A percentile compares a stretch with the other conserved stretches of the same genome.
Evolutionary conservation across 805 yeast species (phyloP).

Genomic region (Ogataea salicorniae): DNA sequence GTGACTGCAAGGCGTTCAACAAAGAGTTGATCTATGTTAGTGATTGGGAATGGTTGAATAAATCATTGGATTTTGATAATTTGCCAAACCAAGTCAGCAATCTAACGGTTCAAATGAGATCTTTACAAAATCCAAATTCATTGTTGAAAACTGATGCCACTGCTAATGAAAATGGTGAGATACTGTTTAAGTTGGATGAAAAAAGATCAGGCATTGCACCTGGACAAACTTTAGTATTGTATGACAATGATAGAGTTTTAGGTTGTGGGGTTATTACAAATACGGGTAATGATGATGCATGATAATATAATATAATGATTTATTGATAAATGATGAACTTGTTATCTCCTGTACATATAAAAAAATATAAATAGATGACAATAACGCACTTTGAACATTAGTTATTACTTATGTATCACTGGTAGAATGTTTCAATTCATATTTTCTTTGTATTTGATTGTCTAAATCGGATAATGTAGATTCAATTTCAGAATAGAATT

Average conservation of each 20-base stretch:
- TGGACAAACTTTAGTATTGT: conserved; percentile 81
- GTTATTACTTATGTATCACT: no score
- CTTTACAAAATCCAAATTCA: conserved; percentile 55
- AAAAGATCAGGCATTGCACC: conserved; percentile 75
- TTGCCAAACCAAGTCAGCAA: conserved; percentile 11
- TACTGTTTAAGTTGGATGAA: conserved; percentile 37
- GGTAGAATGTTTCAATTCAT: no score
- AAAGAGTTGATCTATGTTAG: conserved; percentile 37
- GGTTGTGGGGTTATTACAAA: conserved; percentile 51
- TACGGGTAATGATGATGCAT: conserved; percentile 1
- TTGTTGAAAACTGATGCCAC: background rate
- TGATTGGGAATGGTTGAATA: conserved; percentile 48
- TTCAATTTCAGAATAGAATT: conserved; percentile 9
- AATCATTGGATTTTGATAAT: conserved; percentile 3
- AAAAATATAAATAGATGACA: background rate
- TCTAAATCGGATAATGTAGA: conserved; percentile 1
- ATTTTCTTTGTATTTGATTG: background rate
- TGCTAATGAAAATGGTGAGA: conserved; percentile 16
- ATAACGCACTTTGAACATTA: background rate
- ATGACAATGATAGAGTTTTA: conserved; percentile 57
- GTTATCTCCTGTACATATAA: conserved; percentile 3
- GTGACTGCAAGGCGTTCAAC: conserved; percentile 52
- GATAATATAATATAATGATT: background rate
- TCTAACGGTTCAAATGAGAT: conserved; percentile 60
- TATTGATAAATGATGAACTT: background rate